phyloP scores from a whole-genome alignment of 768 basidiomycete genomes.

The Rhodocollybia butyracea region DNA sequence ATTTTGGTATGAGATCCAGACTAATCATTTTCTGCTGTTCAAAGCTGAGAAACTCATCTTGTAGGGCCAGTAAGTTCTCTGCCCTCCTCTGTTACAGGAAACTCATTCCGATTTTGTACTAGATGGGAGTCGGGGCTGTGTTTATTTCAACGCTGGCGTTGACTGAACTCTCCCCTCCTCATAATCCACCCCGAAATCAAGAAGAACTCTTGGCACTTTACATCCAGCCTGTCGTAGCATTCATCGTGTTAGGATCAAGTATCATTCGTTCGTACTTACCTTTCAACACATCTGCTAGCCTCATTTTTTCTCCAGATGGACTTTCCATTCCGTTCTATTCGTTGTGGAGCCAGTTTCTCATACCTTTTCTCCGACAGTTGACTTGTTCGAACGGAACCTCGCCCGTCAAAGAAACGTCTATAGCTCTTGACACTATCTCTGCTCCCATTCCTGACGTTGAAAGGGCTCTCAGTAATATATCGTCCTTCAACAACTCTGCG shows the following conservation, averaged over 20 bases:
- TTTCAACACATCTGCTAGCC: not conserved
- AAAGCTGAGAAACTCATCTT: not conserved
- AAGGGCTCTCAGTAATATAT: not conserved
- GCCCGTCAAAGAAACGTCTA: conserved; percentile 47
- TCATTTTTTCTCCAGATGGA: conserved; percentile 43
- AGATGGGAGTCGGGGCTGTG: conserved; percentile 92
- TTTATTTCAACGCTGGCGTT: conserved; percentile 81
- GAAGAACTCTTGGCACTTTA: conserved; percentile 69
- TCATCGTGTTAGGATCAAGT: conserved; percentile 85
- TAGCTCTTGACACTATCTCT: conserved; percentile 22
- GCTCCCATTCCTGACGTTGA: conserved; percentile 9
- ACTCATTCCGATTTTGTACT: conserved; percentile 7
- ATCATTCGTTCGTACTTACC: conserved; percentile 58
- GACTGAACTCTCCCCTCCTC: conserved; percentile 53
- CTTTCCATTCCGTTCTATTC: conserved; percentile 71
- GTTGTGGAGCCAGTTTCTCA: conserved; percentile 40
- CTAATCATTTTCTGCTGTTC: not conserved
- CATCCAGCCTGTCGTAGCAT: conserved; percentile 82
- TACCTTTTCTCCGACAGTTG: conserved; percentile 42
- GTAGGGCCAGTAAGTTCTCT: conserved; percentile 49
- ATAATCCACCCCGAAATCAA: conserved; percentile 59
- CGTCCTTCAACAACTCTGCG: conserved; percentile 22
- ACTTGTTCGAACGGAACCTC: conserved; percentile 37
- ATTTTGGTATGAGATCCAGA: conserved; percentile 86
- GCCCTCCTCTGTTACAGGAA: not conserved